Percentiles rank a stretch among this genome's conserved stretches.
These are phyloP conservation scores for Cylindrodendrum hubeiense DNA, from an alignment of 2,329 filamentous ascomycete genomes.

Conservation along the genomic window DNA sequence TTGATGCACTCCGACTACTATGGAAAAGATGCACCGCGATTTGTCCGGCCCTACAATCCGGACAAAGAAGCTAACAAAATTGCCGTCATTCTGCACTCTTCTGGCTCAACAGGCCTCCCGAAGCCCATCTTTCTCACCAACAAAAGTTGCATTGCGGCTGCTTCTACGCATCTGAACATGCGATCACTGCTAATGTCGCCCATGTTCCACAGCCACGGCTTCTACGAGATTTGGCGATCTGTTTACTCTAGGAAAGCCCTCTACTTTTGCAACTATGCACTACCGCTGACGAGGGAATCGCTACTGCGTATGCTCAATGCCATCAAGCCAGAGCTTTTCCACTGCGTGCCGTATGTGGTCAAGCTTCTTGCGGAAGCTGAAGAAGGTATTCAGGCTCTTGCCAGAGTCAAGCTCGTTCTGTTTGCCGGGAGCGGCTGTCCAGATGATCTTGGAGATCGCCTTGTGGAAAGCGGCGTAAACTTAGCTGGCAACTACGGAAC, in stretches of 20 bases:
- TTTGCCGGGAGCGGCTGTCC: slow-evolving; percentile 71
- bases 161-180: slow-evolving; percentile 53
- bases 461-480: slow-evolving; percentile 66
- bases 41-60: slow-evolving; percentile 29
- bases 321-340: slow-evolving; percentile 62
- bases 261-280: slow-evolving; percentile 64
- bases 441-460: slow-evolving; percentile 67
- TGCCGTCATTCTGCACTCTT: slow-evolving; percentile 48
- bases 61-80: slow-evolving; percentile 33
- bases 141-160: slow-evolving; percentile 61
- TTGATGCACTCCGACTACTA: slow-evolving; percentile 21
- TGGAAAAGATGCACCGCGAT: slow-evolving; percentile 26
- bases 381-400: slow-evolving; percentile 63
- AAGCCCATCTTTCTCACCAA: slow-evolving; percentile 74
- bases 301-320: slow-evolving; percentile 57
- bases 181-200: slow-evolving; percentile 67
- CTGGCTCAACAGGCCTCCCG: slow-evolving; percentile 70
- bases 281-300: slow-evolving; percentile 66
- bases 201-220: slow-evolving; percentile 70
- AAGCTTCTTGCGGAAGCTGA: slow-evolving; percentile 72
- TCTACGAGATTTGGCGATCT: slow-evolving; percentile 66
- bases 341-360: slow-evolving; percentile 73
- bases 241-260: slow-evolving; percentile 64
- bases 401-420: slow-evolving; percentile 63
- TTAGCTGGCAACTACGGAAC: slow-evolving; percentile 69